Evolutionary conservation across 306 rosid genomes (phyloP).

Genomic region (Canavalia ensiformis): DNA sequence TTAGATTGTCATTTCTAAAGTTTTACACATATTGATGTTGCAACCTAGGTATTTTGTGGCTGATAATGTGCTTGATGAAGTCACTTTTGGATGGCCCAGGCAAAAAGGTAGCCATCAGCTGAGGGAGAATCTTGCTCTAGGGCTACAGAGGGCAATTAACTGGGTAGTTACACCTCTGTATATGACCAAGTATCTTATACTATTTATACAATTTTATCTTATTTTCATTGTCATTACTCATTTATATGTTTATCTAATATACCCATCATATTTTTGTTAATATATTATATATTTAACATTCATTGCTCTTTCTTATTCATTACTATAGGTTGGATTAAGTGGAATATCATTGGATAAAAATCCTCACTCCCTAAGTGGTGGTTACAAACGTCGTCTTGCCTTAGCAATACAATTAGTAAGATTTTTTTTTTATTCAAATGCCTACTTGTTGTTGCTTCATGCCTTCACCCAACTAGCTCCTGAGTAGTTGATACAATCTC

Average conservation of each 20-base stretch:
- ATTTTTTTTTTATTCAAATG: conserved; percentile 13
- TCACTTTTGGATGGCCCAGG: conserved; percentile 98
- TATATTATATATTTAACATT: conserved; percentile 12
- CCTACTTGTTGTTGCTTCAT: conserved; percentile 38
- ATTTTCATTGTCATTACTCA: conserved; percentile 10
- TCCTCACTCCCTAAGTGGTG: conserved; percentile 96
- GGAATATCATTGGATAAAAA: conserved; percentile 89
- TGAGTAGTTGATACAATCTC: conserved; percentile 19
- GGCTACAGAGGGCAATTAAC: conserved; percentile 89
- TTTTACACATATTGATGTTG: conserved; percentile 32
- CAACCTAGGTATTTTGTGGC: conserved; percentile 84
- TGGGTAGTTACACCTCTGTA: conserved; percentile 71
- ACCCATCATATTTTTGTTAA: conserved; percentile 20
- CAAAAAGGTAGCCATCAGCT: conserved; percentile 68
- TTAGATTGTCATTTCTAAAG: conserved; percentile 37
- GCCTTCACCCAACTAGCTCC: conserved; percentile 36
- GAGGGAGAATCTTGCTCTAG: conserved; percentile 80
- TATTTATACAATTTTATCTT: conserved; percentile 25
- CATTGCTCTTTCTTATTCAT: conserved; percentile 39
- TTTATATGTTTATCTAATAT: conserved; percentile 31
- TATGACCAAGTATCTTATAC: conserved; percentile 28
- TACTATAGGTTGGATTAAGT: conserved; percentile 78
- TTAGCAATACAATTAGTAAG: conserved; percentile 93
- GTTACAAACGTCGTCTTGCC: conserved; percentile 97
- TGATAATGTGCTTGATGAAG: conserved; percentile 91